Conservation (phyloP, 2,329 filamentous ascomycete species). For the Claviceps lovelessii region DNA sequence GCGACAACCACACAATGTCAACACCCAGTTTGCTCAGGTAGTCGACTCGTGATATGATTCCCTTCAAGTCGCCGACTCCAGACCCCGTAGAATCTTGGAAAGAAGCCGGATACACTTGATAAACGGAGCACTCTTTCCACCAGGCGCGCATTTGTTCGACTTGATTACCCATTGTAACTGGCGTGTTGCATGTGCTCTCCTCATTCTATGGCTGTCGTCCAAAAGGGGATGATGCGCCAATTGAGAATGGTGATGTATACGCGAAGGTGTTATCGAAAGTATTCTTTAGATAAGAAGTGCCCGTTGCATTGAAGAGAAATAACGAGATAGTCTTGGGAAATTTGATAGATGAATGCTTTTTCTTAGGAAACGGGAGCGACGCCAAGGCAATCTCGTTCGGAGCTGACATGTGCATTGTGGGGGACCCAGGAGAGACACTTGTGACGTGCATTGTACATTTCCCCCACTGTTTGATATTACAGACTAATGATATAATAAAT, state of each 20-base stretch:
- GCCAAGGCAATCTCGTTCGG: not conserved
- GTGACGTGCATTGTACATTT: not conserved
- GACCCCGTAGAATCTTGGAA: conserved; percentile 45
- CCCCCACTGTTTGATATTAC: too few species aligned
- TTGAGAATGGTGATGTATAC: not conserved
- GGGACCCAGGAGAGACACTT: not conserved
- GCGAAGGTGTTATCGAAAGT: not conserved
- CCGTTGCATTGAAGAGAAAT: not conserved
- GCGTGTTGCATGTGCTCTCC: not conserved
- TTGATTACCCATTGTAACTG: conserved; percentile 12
- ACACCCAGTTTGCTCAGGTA: conserved; percentile 41
- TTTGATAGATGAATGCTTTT: not conserved
- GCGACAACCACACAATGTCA: conserved; percentile 42
- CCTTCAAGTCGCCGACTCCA: conserved; percentile 41
- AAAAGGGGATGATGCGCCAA: not conserved
- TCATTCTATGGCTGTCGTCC: not conserved
- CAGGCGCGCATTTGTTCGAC: conserved; percentile 23
- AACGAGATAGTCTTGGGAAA: not conserved
- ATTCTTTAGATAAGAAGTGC: not conserved
- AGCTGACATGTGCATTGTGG: not conserved
- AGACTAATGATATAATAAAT: too few species aligned
- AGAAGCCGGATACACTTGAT: conserved; percentile 48
- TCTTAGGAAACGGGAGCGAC: not conserved
- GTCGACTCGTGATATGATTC: conserved; percentile 41
- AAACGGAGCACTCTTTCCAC: conserved; percentile 48